Percentiles rank a stretch among this genome's conserved stretches.
These are phyloP conservation scores for Zarea fungicola DNA, from an alignment of 2,329 filamentous ascomycete species.

Conservation along the genomic window DNA sequence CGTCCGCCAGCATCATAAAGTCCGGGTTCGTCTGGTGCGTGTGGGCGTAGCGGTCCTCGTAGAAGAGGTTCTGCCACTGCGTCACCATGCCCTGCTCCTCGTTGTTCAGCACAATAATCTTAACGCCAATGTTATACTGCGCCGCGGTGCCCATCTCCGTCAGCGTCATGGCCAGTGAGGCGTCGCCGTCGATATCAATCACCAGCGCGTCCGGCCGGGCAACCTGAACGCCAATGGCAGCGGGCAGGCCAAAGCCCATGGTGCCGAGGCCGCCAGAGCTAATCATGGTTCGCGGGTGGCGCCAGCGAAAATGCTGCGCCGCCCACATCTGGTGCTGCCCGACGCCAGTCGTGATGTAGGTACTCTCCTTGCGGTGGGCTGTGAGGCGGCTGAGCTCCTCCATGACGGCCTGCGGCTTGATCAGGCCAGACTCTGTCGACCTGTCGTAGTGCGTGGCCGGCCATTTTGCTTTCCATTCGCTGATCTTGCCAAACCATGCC, in stretches of 20 bases:
- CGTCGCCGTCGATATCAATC: conserved; percentile 94
- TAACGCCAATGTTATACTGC: conserved; percentile 95
- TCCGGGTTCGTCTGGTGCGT: conserved; percentile 88
- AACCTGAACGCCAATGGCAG: conserved; percentile 93
- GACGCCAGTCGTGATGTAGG: conserved; percentile 88
- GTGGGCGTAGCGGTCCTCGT: conserved; percentile 81
- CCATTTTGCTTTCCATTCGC: conserved; percentile 86
- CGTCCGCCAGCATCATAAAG: conserved; percentile 83
- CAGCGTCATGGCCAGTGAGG: conserved; percentile 98
- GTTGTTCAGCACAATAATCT: conserved; percentile 93
- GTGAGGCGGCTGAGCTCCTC: conserved; percentile 85
- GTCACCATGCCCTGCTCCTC: conserved; percentile 97
- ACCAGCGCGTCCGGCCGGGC: conserved; percentile 71
- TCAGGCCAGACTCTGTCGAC: conserved; percentile 67
- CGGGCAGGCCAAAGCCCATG: conserved; percentile 93
- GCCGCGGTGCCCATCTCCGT: conserved; percentile 90
- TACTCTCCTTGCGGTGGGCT: conserved; percentile 71
- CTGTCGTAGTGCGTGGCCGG: conserved; percentile 78
- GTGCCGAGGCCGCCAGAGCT: conserved; percentile 82
- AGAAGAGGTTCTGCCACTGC: conserved; percentile 94
- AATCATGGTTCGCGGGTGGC: conserved; percentile 86
- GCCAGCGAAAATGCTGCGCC: conserved; percentile 94
- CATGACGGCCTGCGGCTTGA: conserved; percentile 93
- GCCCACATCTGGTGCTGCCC: conserved; percentile 99
- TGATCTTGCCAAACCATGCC: conserved; percentile 88